These are phyloP conservation scores for Isochrysis galbana DNA, from an alignment of 78 protist species.

Conservation along the genomic window DNA sequence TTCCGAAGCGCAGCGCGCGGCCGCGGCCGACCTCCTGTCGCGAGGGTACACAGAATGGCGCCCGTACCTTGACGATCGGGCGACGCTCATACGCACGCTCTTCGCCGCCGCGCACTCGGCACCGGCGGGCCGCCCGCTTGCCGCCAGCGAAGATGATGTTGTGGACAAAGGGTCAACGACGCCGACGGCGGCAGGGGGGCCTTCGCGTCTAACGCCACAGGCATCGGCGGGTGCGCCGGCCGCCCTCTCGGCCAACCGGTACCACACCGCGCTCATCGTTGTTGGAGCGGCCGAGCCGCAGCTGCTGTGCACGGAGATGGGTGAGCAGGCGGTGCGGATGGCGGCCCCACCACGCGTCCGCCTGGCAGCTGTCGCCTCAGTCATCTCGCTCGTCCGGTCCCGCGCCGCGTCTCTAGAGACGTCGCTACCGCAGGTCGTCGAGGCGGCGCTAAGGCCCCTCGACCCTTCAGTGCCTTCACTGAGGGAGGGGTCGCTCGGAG, in stretches of 20 bases:
- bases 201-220: neutral
- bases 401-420: neutral
- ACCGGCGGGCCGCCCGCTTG: neutral
- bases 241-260: neutral
- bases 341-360: neutral
- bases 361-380: neutral
- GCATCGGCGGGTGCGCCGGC: neutral
- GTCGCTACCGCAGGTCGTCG: neutral
- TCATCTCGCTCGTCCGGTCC: neutral
- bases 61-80: neutral
- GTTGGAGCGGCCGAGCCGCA: neutral
- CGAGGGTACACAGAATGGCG: neutral
- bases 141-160: neutral
- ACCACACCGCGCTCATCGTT: neutral
- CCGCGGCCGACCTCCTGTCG: constrained; percentile 24
- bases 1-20: neutral
- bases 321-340: neutral
- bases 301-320: neutral
- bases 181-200: neutral
- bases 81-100: neutral
- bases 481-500: constrained; percentile 68
- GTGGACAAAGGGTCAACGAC: neutral
- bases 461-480: constrained; percentile 74
- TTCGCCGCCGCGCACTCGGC: neutral
- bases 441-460: constrained; percentile 52